Evolutionary conservation across 2,329 filamentous ascomycete genomes (phyloP).

Genomic region (Arthrobotrys sphaeroides): DNA sequence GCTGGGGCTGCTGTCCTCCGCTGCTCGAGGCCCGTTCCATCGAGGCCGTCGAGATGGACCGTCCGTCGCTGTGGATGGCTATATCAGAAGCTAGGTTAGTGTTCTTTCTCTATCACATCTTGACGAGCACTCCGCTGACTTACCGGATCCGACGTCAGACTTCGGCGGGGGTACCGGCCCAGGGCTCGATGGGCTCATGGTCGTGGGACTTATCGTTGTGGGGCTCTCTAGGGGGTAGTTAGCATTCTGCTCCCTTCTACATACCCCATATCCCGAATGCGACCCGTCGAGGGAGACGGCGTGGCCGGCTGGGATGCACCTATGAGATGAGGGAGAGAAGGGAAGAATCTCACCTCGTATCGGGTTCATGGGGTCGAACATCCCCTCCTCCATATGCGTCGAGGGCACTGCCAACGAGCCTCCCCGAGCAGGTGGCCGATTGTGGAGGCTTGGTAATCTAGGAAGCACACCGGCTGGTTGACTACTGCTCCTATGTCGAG

Average conservation of each 20-base stretch:
- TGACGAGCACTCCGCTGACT: background rate
- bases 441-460: conserved; percentile 57
- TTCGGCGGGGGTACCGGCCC: conserved; percentile 30
- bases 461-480: conserved; percentile 57
- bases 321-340: background rate
- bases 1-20: conserved; percentile 27
- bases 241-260: background rate
- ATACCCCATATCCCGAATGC: background rate
- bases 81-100: background rate
- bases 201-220: conserved; percentile 27
- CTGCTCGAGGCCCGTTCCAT: conserved; percentile 47
- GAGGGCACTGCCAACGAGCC: conserved; percentile 37
- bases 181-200: conserved; percentile 18
- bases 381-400: conserved; percentile 24
- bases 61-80: conserved; percentile 40
- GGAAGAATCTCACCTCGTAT: conserved; percentile 41
- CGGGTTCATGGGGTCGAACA: conserved; percentile 40
- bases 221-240: conserved; percentile 32
- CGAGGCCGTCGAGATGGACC: conserved; percentile 47
- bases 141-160: conserved; percentile 43
- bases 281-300: background rate
- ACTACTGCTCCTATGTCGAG: conserved; percentile 55
- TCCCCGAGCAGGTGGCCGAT: conserved; percentile 53
- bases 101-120: background rate
- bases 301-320: background rate